Evolutionary conservation across 2,329 filamentous ascomycete genomes (phyloP).

Genomic region (Botrytis elliptica): DNA sequence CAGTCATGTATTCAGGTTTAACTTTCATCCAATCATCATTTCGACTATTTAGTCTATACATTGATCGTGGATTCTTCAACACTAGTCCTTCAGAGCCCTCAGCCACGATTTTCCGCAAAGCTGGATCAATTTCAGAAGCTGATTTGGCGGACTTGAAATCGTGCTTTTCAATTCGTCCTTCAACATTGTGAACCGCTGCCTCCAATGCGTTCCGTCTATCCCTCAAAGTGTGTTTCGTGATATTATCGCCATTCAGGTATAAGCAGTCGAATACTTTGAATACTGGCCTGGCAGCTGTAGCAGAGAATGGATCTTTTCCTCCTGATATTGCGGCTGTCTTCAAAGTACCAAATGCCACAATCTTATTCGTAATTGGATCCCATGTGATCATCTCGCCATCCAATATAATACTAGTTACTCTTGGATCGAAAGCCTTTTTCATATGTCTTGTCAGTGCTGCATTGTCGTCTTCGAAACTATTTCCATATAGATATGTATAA

Average conservation of each 20-base stretch:
- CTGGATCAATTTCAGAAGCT: slow-evolving; percentile 72
- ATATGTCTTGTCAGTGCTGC: slow-evolving; percentile 80
- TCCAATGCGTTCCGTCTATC: slow-evolving; percentile 77
- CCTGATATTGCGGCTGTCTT: slow-evolving; percentile 86
- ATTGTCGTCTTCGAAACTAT: slow-evolving; percentile 68
- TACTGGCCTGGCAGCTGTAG: slow-evolving; percentile 65
- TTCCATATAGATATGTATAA: slow-evolving; percentile 91
- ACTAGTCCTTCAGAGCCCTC: slow-evolving; percentile 88
- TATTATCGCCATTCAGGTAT: slow-evolving; percentile 75
- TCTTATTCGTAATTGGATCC: slow-evolving; percentile 81
- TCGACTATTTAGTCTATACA: slow-evolving; percentile 82
- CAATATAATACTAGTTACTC: slow-evolving; percentile 82
- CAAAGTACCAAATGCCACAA: slow-evolving; percentile 86
- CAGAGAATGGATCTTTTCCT: slow-evolving; percentile 67
- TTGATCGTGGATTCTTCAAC: slow-evolving; percentile 86
- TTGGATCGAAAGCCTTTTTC: slow-evolving; percentile 69
- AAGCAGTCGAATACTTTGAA: slow-evolving; percentile 90
- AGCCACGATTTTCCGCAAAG: slow-evolving; percentile 78
- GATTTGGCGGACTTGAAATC: slow-evolving; percentile 64
- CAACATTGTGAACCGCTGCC: slow-evolving; percentile 65
- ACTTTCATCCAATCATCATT: slow-evolving; percentile 99
- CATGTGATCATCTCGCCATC: slow-evolving; percentile 99
- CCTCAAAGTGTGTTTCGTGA: slow-evolving; percentile 79
- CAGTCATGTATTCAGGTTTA: slow-evolving; percentile 97
- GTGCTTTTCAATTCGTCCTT: slow-evolving; percentile 81